Evolutionary conservation across 768 basidiomycete species (phyloP), one percentile per base, ranked within the genome.

Genomic region (Mycena crocata): DNA sequence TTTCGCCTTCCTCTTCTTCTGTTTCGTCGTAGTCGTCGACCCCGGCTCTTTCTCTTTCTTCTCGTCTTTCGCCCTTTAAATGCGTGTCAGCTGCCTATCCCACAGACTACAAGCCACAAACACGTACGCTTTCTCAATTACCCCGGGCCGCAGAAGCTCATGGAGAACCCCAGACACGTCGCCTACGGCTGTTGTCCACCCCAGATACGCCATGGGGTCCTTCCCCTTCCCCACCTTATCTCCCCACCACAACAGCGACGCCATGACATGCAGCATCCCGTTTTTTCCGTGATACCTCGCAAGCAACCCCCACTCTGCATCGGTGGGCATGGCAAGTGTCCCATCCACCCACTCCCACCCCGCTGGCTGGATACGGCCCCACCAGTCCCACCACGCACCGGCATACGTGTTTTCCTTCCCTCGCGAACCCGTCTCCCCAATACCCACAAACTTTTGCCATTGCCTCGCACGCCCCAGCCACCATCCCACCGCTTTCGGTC

Each of bases 191-290:
- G 19, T 5, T 3, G 17, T 8, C 48, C 48, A 49, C 7, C 15
- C 48, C 10, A 31, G 12, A 3, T 19, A 30, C 3, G 15, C 28
- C 48, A 31, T 5, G 4, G 28, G 15, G 8, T 7, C n/a, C n/a
- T n/a, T 8, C 8, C 14, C 30, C 6, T 49, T 15, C 28, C 6
- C 48, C 28, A 31, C 30, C 23, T 26, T 49, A 13, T 55, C 52
- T 1, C 39, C 55, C 55, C 55, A 56, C 55, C 55, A 56, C 17
- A 56, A 40, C 40, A 56, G 26, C 9, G 26, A 30, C 17, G 55
- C 55, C 55, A 56, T 56, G 14, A 56, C 55, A 37, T 56, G 55
- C 2, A 56, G n/a, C 26, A 56, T 15, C 5, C 55, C 55, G 40
- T 56, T 56, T 17, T 28, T 12, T 2, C 55, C 55, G 15, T 56